Evolutionary conservation across 2,329 filamentous ascomycete species (phyloP).

Genomic region (Arthrobotrys conoides): DNA sequence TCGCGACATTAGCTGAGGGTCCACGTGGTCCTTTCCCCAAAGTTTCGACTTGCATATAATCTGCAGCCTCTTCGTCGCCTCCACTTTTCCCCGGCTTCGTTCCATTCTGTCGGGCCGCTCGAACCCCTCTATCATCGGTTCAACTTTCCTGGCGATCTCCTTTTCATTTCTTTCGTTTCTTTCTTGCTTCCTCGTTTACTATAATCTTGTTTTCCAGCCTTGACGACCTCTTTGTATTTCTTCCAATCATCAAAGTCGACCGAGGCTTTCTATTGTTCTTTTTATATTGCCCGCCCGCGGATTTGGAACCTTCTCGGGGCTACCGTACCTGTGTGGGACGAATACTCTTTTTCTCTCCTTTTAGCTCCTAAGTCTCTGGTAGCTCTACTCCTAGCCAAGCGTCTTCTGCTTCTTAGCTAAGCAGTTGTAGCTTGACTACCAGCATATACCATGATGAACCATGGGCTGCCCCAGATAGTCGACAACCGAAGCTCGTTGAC

Average conservation of each 20-base stretch:
- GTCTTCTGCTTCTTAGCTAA: constrained; percentile 28
- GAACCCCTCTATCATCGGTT: constrained; percentile 48
- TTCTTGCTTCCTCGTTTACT: constrained; percentile 2
- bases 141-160: constrained; percentile 18
- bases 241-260: constrained; percentile 15
- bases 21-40: constrained; percentile 59
- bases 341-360: constrained; percentile 22
- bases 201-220: constrained; percentile 23
- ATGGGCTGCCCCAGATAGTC: constrained; percentile 65
- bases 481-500: constrained; percentile 67
- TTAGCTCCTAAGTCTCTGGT: constrained; percentile 10
- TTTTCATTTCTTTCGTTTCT: constrained; percentile 34
- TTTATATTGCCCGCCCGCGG: constrained; percentile 21
- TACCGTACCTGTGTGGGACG: constrained; percentile 2
- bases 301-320: constrained; percentile 16
- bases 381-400: constrained; percentile 19
- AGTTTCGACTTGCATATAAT: constrained; percentile 55
- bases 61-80: constrained; percentile 53
- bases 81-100: constrained; percentile 36
- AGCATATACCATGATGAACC: constrained; percentile 56
- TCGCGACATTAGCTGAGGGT: constrained; percentile 57
- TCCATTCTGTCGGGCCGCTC: constrained; percentile 44
- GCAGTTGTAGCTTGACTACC: constrained; percentile 22
- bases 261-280: constrained; percentile 31
- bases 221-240: constrained; percentile 31